Evolutionary conservation across 768 basidiomycete genomes (phyloP), one percentile per base, ranked within the genome.

Genomic region (Serpula lacrymans): DNA sequence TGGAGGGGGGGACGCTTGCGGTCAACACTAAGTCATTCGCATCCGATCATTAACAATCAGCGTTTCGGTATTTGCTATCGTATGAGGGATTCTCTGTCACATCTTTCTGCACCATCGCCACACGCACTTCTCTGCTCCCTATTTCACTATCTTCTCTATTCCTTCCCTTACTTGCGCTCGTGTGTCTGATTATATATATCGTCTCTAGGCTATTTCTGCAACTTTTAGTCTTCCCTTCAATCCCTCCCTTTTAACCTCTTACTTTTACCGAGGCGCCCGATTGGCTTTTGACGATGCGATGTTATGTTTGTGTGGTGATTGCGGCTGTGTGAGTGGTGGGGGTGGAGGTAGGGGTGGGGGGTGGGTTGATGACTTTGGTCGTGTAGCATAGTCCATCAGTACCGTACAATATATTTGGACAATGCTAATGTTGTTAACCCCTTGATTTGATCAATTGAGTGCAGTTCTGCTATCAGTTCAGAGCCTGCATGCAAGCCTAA

Each of bases 141-240:
- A 42, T 33, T 37, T 34, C 42, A 37, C 39, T 36, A 45, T 27
- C 20, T 41, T 41, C 42, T 21, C 36, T 8, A 27, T 42, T 16
- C 21, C 39, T 40, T 45, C 27, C 37, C 25, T 10, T 20, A 30
- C 40, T 31, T 50, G 45, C 57, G 48, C 55, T 49, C 45, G 50
- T 55, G 18, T 28, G 51, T 37, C 43, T 45, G 34, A 43, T 45
- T 49, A 48, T 63, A 63, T 61, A 62, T 62, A 57, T 55, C 55
- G 39, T 51, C n/a, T n/a, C n/a, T n/a, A 49, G 50, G 60, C 36
- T 64, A 50, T 42, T 39, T n/a, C 37, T 47, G 37, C 46, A 37
- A 41, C 39, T 35, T 37, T 26, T 52, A 52, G 51, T 56, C 26
- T 48, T n/a, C n/a, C 47, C 29, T 41, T 45, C 42, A 29, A 45